These are phyloP conservation scores for Lachancea meyersii DNA, from an alignment of 805 yeast species.

Conservation along the genomic window DNA sequence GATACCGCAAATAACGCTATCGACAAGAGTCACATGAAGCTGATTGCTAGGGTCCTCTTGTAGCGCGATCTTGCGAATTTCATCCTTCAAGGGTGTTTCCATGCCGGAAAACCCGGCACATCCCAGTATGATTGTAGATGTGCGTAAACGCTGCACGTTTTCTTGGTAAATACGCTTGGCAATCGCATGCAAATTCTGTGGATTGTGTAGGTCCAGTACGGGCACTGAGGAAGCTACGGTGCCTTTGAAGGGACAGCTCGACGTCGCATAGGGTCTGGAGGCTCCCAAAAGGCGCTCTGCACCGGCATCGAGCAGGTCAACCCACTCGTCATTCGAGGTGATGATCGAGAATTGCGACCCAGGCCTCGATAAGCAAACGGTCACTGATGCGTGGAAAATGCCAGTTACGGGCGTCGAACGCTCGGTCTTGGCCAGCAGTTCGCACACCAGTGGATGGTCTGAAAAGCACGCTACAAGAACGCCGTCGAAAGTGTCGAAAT, in stretches of 20 bases:
- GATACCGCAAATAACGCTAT: slow-evolving; percentile 9
- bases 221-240: slow-evolving; percentile 22
- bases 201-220: slow-evolving; percentile 18
- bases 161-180: slow-evolving; percentile 14
- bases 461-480: slow-evolving; percentile 25
- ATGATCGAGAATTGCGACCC: slow-evolving; percentile 19
- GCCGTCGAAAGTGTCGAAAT: slow-evolving; percentile 19
- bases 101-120: slow-evolving; percentile 28
- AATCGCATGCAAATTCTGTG: slow-evolving; percentile 13
- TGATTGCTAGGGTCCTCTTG: slow-evolving; percentile 1
- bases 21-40: slow-evolving; percentile 6
- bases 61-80: slow-evolving; percentile 1
- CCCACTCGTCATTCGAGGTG: slow-evolving; percentile 26
- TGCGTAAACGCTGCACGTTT: slow-evolving; percentile 14
- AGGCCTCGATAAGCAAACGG: slow-evolving; percentile 12
- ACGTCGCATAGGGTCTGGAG: slow-evolving; percentile 7
- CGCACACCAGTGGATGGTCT: slow-evolving; percentile 23
- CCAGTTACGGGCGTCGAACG: slow-evolving; percentile 15
- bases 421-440: slow-evolving; percentile 6
- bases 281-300: slow-evolving; percentile 11
- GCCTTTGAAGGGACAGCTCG: slow-evolving; percentile 25
- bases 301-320: slow-evolving; percentile 16
- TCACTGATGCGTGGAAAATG: slow-evolving; percentile 17
- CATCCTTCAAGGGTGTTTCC: slow-evolving; percentile 7
- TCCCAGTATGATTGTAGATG: slow-evolving; percentile 20